A percentile compares a stretch with the other conserved stretches of the same genome.
Evolutionary conservation across 1,139 yeast species (phyloP).

Genomic region (Protomyces pachydermus): DNA sequence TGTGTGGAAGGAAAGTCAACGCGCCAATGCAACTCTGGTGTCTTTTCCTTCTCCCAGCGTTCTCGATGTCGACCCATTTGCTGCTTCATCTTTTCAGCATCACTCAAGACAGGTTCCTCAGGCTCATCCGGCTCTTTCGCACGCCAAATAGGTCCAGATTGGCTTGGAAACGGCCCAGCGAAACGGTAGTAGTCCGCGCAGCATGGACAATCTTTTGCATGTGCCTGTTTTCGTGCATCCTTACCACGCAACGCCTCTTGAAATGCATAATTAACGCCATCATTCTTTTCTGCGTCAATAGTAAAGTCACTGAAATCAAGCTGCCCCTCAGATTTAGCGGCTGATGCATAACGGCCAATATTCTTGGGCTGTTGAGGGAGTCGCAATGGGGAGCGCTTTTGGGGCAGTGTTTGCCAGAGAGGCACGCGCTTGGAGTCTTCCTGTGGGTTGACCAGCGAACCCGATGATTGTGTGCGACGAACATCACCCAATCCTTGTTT

Average conservation of each 20-base stretch:
- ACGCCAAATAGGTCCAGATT: conserved; percentile 33
- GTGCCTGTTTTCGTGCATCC: conserved; percentile 34
- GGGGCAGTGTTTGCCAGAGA: background rate
- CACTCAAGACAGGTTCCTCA: background rate
- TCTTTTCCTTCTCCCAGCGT: conserved; percentile 34
- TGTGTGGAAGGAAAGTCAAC: conserved; percentile 39
- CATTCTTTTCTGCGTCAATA: conserved; percentile 34
- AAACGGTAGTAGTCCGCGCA: conserved; percentile 36
- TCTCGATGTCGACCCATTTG: conserved; percentile 36
- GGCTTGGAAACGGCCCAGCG: conserved; percentile 34
- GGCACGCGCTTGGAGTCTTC: background rate
- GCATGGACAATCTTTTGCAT: conserved; percentile 36
- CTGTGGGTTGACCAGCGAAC: background rate
- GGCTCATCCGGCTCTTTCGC: background rate
- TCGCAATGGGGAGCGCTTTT: background rate
- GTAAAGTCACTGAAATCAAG: conserved; percentile 34
- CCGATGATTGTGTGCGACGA: background rate
- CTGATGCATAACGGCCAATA: background rate
- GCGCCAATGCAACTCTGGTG: conserved; percentile 41
- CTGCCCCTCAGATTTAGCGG: background rate
- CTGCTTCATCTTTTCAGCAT: conserved; percentile 27
- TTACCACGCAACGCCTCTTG: conserved; percentile 36
- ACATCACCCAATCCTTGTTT: background rate
- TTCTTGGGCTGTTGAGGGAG: background rate
- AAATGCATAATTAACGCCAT: conserved; percentile 34